phyloP scores from a whole-genome alignment of 345 rosid species.

The Brassica juncea region DNA sequence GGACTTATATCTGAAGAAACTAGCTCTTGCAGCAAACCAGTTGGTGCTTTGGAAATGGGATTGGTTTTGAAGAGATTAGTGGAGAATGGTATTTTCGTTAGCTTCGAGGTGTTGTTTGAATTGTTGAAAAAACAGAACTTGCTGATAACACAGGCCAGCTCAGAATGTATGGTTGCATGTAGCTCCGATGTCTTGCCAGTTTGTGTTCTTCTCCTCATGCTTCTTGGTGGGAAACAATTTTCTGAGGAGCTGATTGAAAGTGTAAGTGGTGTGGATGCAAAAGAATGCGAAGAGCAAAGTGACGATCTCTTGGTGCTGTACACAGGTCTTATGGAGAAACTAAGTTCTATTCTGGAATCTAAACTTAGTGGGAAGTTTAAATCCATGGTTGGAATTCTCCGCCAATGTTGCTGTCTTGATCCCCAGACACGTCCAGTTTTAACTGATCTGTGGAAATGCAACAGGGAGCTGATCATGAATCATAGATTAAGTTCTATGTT shows the following conservation, averaged over 20 bases:
- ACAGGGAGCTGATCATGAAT: slow-evolving; percentile 56
- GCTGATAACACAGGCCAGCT: slow-evolving; percentile 31
- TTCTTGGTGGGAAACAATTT: slow-evolving; percentile 57
- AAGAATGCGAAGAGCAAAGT: slow-evolving; percentile 36
- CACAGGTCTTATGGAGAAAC: slow-evolving; percentile 47
- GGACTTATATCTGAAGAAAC: slow-evolving; percentile 31
- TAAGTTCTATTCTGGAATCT: slow-evolving; percentile 39
- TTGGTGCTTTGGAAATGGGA: slow-evolving; percentile 40
- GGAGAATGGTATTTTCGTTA: slow-evolving; percentile 47
- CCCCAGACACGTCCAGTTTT: slow-evolving; percentile 56
- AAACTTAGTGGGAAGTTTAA: slow-evolving; percentile 44
- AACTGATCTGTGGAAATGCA: slow-evolving; percentile 62
- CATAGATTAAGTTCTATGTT: slow-evolving; percentile 41
- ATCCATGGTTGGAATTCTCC: slow-evolving; percentile 48
- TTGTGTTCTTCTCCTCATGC: slow-evolving; percentile 58
- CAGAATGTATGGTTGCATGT: slow-evolving; percentile 36
- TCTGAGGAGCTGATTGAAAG: slow-evolving; percentile 43
- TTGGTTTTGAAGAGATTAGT: slow-evolving; percentile 40
- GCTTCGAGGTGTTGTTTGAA: slow-evolving; percentile 67
- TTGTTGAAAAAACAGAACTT: slow-evolving; percentile 46
- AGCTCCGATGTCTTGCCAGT: slow-evolving; percentile 77
- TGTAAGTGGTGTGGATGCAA: slow-evolving; percentile 31
- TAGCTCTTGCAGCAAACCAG: slow-evolving; percentile 37
- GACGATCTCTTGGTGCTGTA: slow-evolving; percentile 41
- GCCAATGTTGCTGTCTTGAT: slow-evolving; percentile 62